Base-by-base conservation (phyloP, 2,329 filamentous ascomycete genomes). In the Cordyceps tenuipes region DNA sequence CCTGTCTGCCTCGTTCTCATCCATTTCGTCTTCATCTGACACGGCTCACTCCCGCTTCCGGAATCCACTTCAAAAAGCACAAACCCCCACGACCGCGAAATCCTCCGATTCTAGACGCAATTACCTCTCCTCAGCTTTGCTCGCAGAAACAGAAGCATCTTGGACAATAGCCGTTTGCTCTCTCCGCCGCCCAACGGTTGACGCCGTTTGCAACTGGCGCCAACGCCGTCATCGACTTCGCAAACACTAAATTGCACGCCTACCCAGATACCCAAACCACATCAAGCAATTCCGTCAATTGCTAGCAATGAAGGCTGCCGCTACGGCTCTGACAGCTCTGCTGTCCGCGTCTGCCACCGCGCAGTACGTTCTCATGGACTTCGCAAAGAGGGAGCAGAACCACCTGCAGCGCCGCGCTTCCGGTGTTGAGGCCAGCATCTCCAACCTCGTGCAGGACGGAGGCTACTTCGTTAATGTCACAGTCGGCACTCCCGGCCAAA, bases 401-500 rank as follows among this genome's bases (percentile, higher is more conserved):
- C 70, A 64, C 47, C 63, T 80, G 31, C 61, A 61, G 13, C 76
- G 70, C 54, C 77, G 79, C 23, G 71, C 71, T 48, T 66, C 67
- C 17, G 77, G 76, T 0, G 73, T 77, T 36, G 69, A 76, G 39
- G 74, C 77, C 53, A 64, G 72, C 50, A 76, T 83, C 57, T 68
- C 66, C 21, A 82, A 83, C 64, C 70, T 79, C 57, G 66, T 69
- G 55, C 64, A 65, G 8, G 66, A 72, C 51, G 82, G 82, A 17
- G 72, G 71, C 12, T 86, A 86, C 68, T 85, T 84, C 66, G 78
- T 80, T 19, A 78, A 78, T 23, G 79, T 84, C 62, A 71, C 73
- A 29, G 68, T 87, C 26, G 85, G 85, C 19, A 84, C 79, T 7
- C 84, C 84, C 0, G 70, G 72, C 13, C 84, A 87, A 66, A 70